Percentiles rank a stretch among this genome's conserved stretches.
phyloP scores from a whole-genome alignment of 495 filamentous ascomycete species.

The Articulospora tetracladia region DNA sequence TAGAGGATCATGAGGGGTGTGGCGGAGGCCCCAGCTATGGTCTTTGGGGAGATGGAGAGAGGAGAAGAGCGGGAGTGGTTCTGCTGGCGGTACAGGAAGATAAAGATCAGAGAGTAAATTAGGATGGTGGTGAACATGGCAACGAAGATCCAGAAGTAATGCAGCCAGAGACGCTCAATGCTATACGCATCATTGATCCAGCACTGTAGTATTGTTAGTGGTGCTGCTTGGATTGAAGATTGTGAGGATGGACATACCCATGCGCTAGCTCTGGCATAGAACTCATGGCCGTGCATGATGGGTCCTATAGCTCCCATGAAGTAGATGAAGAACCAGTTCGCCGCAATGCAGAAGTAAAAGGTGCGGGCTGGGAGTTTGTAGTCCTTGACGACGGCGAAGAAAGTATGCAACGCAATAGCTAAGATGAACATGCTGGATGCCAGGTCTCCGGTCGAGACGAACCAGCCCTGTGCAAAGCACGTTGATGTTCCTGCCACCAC shows the following conservation, averaged over 20 bases:
- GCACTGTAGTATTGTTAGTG: slow-evolving; percentile 46
- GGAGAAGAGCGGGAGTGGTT: background rate
- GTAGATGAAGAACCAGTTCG: slow-evolving; percentile 58
- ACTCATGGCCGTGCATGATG: slow-evolving; percentile 45
- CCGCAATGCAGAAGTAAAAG: slow-evolving; percentile 47
- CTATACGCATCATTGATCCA: slow-evolving; percentile 65
- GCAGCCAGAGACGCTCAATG: slow-evolving; percentile 60
- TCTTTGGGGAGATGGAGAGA: slow-evolving; percentile 8
- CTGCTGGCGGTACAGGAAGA: slow-evolving; percentile 42
- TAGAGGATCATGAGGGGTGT: slow-evolving; percentile 72
- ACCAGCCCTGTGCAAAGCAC: slow-evolving; percentile 70
- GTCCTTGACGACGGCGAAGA: slow-evolving; percentile 56
- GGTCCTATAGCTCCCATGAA: slow-evolving; percentile 53
- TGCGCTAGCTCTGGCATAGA: slow-evolving; percentile 56
- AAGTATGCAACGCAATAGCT: slow-evolving; percentile 67
- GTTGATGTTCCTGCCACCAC: slow-evolving; percentile 52
- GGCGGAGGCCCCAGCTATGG: slow-evolving; percentile 25
- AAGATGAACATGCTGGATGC: slow-evolving; percentile 67
- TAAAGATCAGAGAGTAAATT: slow-evolving; percentile 63
- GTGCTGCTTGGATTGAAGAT: too few species aligned
- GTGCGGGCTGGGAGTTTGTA: slow-evolving; percentile 49
- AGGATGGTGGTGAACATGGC: slow-evolving; percentile 58
- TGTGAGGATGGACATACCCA: slow-evolving; percentile 46
- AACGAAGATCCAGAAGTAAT: slow-evolving; percentile 80
- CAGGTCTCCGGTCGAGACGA: slow-evolving; percentile 68